phyloP scores from a whole-genome alignment of 1,139 yeast genomes.

The Spathaspora sp. region DNA sequence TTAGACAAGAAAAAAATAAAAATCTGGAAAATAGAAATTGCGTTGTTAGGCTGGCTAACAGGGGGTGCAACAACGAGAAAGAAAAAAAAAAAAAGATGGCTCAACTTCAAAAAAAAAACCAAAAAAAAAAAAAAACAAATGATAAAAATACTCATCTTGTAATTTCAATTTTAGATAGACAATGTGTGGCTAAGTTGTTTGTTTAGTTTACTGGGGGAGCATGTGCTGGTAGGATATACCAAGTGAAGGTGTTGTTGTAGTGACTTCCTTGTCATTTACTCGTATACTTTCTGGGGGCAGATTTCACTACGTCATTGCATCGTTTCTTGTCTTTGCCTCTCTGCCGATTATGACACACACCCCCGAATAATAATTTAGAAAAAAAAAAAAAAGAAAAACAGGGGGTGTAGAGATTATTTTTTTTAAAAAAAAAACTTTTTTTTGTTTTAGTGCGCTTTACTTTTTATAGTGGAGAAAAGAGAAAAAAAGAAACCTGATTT shows the following conservation, averaged over 20 bases:
- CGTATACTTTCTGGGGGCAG: not conserved
- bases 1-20: not conserved
- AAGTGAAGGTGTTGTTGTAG: not conserved
- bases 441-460: not conserved
- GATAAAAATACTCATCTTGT: too few species aligned
- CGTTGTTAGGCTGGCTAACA: not conserved
- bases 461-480: not conserved
- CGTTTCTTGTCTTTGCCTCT: not conserved
- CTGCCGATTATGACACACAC: not conserved
- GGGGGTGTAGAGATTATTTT: not conserved
- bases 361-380: not conserved
- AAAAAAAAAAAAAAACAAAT: not conserved
- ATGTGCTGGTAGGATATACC: too few species aligned
- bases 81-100: not conserved
- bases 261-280: not conserved
- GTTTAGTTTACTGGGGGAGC: too few species aligned
- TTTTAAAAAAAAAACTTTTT: not conserved
- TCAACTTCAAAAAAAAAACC: not conserved
- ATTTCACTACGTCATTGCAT: not conserved
- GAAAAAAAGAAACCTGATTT: too few species aligned
- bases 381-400: not conserved
- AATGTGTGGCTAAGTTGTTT: too few species aligned
- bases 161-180: too few species aligned
- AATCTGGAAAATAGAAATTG: not conserved
- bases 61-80: not conserved